Conservation (phyloP, 1,284 basidiomycete species). For the Cutaneotrichosporon arboriforme region DNA sequence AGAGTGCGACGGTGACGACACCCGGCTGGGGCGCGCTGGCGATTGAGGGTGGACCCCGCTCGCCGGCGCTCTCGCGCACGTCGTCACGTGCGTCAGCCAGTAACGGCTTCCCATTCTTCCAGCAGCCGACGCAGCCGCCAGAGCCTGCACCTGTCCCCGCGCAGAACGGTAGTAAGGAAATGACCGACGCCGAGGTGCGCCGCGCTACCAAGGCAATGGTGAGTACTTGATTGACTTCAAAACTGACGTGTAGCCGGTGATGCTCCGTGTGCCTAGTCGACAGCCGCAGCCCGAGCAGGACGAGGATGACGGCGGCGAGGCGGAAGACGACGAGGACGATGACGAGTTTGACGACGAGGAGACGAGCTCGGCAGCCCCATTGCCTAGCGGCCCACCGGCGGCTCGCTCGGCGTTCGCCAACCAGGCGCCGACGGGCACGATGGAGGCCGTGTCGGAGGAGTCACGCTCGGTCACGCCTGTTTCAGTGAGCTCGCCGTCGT, state of each 20-base stretch:
- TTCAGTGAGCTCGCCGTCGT: neutral
- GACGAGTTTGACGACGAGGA: slow-evolving; percentile 13
- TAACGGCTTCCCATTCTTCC: slow-evolving; percentile 30
- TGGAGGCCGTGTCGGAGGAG: neutral
- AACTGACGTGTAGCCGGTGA: slow-evolving; percentile 35
- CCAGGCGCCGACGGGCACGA: neutral
- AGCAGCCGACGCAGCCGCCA: slow-evolving; percentile 4
- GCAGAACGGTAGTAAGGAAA: slow-evolving; percentile 16
- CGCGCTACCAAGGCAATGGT: slow-evolving; percentile 45
- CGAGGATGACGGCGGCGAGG: slow-evolving; percentile 34
- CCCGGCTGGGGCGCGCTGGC: slow-evolving; percentile 38
- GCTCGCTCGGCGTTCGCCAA: neutral
- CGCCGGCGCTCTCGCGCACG: slow-evolving; percentile 15
- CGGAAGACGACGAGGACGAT: slow-evolving; percentile 18
- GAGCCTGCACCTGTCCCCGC: too few species aligned
- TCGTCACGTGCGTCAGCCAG: slow-evolving; percentile 7
- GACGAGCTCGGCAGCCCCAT: neutral
- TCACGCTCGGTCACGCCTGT: neutral
- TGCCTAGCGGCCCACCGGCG: neutral
- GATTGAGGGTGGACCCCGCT: slow-evolving; percentile 32
- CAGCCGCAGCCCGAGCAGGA: neutral
- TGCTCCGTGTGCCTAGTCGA: slow-evolving; percentile 24
- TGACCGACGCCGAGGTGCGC: slow-evolving; percentile 38
- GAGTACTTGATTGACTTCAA: slow-evolving; percentile 7
- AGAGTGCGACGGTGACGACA: neutral